These are phyloP conservation scores for Suillus ampliporus DNA, from an alignment of 768 basidiomycete genomes.

Conservation along the genomic window DNA sequence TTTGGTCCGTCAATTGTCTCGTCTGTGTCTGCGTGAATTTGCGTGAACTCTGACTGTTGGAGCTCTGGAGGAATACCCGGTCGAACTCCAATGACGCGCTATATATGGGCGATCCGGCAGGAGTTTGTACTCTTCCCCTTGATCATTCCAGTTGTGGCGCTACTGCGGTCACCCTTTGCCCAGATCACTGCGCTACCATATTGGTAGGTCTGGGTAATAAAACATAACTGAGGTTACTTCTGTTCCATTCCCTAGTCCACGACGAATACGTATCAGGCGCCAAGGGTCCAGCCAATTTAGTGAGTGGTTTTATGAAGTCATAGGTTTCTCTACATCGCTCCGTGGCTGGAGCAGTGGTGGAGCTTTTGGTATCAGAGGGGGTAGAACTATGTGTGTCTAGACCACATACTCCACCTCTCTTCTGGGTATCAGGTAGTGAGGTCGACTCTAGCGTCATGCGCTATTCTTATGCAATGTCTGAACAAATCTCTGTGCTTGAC, in stretches of 20 bases:
- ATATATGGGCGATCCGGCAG: neutral
- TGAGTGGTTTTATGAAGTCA: neutral
- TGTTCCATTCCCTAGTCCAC: conserved; percentile 4
- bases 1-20: neutral
- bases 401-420: neutral
- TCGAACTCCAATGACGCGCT: neutral
- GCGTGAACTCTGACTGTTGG: neutral
- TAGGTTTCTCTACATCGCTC: neutral
- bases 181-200: neutral
- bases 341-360: neutral
- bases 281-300: neutral
- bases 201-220: no score
- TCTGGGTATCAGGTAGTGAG: neutral
- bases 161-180: neutral
- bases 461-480: no score
- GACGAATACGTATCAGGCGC: neutral
- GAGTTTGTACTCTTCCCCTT: neutral
- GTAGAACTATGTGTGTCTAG: neutral
- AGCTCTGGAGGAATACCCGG: neutral
- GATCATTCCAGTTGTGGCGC: neutral
- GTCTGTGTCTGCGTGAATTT: neutral
- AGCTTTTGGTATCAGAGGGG: neutral
- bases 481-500: neutral
- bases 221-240: neutral
- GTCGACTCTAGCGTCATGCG: neutral